Conservation (phyloP, 2,329 filamentous ascomycete genomes). For the Leptodontidium sp. region DNA sequence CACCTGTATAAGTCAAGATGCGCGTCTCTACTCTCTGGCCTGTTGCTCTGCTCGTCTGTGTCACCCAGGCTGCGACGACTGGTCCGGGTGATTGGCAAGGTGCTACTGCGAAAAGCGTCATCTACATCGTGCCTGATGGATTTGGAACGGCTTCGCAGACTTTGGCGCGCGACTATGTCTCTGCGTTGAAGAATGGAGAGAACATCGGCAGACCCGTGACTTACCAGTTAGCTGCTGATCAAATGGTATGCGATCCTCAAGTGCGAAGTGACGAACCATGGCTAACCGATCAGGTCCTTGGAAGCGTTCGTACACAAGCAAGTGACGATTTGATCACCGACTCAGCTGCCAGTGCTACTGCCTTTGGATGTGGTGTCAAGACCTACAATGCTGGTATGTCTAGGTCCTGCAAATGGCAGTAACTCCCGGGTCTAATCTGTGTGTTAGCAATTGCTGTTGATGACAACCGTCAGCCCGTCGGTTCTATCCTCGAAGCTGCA, state of each 20-base stretch:
- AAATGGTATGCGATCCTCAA: conserved; percentile 4
- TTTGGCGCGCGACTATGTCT: conserved; percentile 16
- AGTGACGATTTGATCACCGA: conserved; percentile 19
- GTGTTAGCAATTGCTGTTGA: conserved; percentile 15
- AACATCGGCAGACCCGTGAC: conserved; percentile 2
- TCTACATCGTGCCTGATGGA: conserved; percentile 23
- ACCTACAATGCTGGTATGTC: conserved; percentile 18
- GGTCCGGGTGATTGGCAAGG: conserved; percentile 9
- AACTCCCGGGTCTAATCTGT: background rate
- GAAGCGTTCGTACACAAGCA: conserved; percentile 11
- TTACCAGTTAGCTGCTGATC: conserved; percentile 22
- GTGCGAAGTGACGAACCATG: background rate
- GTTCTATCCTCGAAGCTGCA: conserved; percentile 20
- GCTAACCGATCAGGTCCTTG: conserved; percentile 5
- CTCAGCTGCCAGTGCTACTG: conserved; percentile 17
- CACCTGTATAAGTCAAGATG: conserved; percentile 14
- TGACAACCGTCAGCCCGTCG: conserved; percentile 13
- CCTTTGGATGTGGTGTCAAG: conserved; percentile 20
- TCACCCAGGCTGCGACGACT: background rate
- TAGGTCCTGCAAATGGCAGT: background rate
- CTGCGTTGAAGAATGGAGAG: conserved; percentile 14
- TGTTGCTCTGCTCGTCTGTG: background rate
- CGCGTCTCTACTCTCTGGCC: conserved; percentile 10
- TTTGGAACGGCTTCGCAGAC: conserved; percentile 16
- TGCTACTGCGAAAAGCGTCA: conserved; percentile 7